phyloP scores from a whole-genome alignment of 2,329 filamentous ascomycete species.

The Calonectria fujianensis region DNA sequence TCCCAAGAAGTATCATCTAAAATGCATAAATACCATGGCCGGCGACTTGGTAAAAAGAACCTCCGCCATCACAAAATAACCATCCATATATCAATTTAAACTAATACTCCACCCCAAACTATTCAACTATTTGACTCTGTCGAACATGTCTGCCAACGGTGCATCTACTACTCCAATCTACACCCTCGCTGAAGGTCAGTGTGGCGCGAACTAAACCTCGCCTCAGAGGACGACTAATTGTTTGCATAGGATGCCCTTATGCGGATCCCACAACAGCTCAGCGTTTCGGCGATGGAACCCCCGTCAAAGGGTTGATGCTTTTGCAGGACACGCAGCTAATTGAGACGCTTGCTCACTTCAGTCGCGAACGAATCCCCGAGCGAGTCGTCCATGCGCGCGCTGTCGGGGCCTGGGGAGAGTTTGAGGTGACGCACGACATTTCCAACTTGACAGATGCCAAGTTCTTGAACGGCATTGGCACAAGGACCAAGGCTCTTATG shows the following conservation, averaged over 20 bases:
- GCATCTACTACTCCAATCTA: background rate
- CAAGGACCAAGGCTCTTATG: slow-evolving; percentile 74
- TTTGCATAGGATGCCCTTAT: slow-evolving; percentile 24
- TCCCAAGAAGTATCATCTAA: background rate
- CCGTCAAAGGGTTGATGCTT: slow-evolving; percentile 57
- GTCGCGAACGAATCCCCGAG: slow-evolving; percentile 71
- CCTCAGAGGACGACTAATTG: background rate
- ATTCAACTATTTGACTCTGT: background rate
- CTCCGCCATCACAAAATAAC: background rate
- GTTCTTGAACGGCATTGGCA: slow-evolving; percentile 72
- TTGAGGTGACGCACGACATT: slow-evolving; percentile 76
- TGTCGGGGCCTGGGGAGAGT: slow-evolving; percentile 71
- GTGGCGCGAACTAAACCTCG: no score
- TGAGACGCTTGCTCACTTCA: slow-evolving; percentile 75
- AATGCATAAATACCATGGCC: slow-evolving; percentile 3
- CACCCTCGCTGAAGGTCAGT: slow-evolving; percentile 25
- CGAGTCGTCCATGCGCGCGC: slow-evolving; percentile 54
- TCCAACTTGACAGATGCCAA: slow-evolving; percentile 73
- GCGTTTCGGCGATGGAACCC: slow-evolving; percentile 16
- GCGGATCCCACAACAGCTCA: slow-evolving; percentile 29
- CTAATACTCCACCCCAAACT: background rate
- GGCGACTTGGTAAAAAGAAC: background rate
- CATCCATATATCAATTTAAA: background rate
- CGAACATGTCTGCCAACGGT: slow-evolving; percentile 5
- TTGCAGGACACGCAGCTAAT: slow-evolving; percentile 81